Evolutionary conservation across 2,329 filamentous ascomycete species (phyloP), one percentile per base, ranked within the genome.

Genomic region (Phialophora macrospora): DNA sequence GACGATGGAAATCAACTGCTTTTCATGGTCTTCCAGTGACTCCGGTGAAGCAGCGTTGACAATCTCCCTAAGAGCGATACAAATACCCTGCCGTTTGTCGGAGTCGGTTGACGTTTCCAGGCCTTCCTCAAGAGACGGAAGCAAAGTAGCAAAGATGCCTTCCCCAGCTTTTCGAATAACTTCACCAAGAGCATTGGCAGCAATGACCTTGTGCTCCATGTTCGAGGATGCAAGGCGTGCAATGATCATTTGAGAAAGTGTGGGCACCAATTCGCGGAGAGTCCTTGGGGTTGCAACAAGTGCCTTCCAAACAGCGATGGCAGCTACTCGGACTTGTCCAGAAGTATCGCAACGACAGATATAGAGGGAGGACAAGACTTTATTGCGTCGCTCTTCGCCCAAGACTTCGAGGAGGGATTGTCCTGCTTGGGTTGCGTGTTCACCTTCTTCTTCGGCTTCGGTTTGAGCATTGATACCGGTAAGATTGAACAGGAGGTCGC

Each of bases 151-250:
- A 69, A 99, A 83, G 64, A 99, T 93, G 63, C 92, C 90, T 77
- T 99, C 95, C 68, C 96, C 95, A 74, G 95, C 94, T 79, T 97
- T 97, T 74, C 95, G 90, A 74, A 99, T 98, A 71, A 99, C 87
- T 77, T 99, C 95, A 75, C 95, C 95, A 63, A 99, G 85, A 56
- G 95, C 93, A 77, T 98, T 98, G 77, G 94, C 94, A 71, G 96
- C 95, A 82, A 99, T 99, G 72, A 97, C 90, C 82, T 97, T 98
- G 79, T 99, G 95, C 78, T 99, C 95, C 89, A 96, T 93, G 75
- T 97, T 98, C 54, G 93, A 90, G 77, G 93, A 98, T 68, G 93
- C 95, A 72, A 99, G 86, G 56, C 95, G 91, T 66, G 92, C 88
- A 76, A 99, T 98, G 73, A 99, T 90, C 69, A 99, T 88, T 77